Percentiles rank a stretch among this genome's conserved stretches.
These are phyloP conservation scores for Sapria himalayana DNA, from an alignment of 345 rosid genomes.

Conservation along the genomic window DNA sequence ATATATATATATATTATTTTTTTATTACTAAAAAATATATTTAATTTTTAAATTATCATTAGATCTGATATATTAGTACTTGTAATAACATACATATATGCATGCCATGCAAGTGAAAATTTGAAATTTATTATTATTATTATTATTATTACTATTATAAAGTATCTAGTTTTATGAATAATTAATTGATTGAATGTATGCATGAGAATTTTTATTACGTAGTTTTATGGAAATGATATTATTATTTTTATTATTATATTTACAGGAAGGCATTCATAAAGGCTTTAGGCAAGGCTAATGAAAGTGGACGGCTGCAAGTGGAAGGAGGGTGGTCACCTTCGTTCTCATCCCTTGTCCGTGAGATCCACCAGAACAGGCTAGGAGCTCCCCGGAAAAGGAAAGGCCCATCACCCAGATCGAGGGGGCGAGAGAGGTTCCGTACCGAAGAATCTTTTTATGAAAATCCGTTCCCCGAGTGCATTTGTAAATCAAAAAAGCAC, in stretches of 20 bases:
- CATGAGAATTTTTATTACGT: not conserved
- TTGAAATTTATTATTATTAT: not conserved
- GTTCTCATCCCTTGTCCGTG: constrained; percentile 26
- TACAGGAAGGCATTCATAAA: constrained; percentile 60
- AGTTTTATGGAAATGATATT: no score
- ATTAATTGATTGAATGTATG: no score
- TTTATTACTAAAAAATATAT: no score
- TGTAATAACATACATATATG: not conserved
- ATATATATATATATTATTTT: no score
- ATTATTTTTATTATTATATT: not conserved
- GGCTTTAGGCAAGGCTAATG: constrained; percentile 47
- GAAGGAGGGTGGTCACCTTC: constrained; percentile 30
- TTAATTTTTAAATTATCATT: no score
- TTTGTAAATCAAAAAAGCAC: constrained; percentile 48
- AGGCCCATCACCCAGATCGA: constrained; percentile 44
- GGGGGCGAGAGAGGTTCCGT: constrained; percentile 60
- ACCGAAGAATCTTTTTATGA: constrained; percentile 86
- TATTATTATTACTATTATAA: not conserved
- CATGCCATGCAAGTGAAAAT: not conserved
- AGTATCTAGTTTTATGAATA: not conserved
- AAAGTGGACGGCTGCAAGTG: constrained; percentile 29
- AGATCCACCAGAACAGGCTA: constrained; percentile 63
- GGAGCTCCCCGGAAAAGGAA: constrained; percentile 64
- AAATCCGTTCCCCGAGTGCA: constrained; percentile 79
- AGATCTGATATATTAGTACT: not conserved